phyloP scores from a whole-genome alignment of 768 basidiomycete species.

The Amylocystis lapponica region DNA sequence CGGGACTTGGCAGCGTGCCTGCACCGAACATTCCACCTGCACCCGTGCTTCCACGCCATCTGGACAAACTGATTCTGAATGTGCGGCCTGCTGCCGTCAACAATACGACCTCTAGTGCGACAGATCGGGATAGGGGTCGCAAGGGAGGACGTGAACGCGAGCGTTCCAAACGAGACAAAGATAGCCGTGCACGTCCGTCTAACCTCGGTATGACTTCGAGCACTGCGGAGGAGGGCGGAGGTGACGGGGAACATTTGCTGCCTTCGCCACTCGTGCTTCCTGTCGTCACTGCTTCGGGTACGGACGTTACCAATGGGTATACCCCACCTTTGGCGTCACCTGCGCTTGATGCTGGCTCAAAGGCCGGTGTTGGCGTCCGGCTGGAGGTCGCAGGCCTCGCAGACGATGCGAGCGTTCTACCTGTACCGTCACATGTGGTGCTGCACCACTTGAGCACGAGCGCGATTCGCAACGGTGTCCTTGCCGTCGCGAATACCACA shows the following conservation, averaged over 20 bases:
- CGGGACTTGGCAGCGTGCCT: constrained; percentile 40
- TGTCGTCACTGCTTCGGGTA: constrained; percentile 27
- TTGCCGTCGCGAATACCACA: constrained; percentile 89
- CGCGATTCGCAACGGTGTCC: constrained; percentile 88
- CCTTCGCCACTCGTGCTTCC: constrained; percentile 19
- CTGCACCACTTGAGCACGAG: constrained; percentile 93
- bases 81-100: constrained; percentile 28
- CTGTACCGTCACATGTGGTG: constrained; percentile 91
- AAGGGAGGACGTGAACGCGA: constrained; percentile 5
- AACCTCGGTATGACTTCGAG: constrained; percentile 20
- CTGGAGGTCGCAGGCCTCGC: constrained; percentile 42
- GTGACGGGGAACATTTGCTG: constrained; percentile 6
- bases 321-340: constrained; percentile 15
- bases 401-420: constrained; percentile 87
- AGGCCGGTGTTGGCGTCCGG: constrained; percentile 6
- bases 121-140: constrained; percentile 14
- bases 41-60: constrained; percentile 80
- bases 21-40: constrained; percentile 84
- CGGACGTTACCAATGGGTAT: constrained; percentile 21
- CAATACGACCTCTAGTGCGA: constrained; percentile 15
- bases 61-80: constrained; percentile 94
- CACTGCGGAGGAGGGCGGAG: constrained; percentile 5
- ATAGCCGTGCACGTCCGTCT: constrained; percentile 15
- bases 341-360: constrained; percentile 6
- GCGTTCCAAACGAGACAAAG: constrained; percentile 14